Conservation (phyloP, 2,329 filamentous ascomycete species). For the Zymoseptoria brevis region DNA sequence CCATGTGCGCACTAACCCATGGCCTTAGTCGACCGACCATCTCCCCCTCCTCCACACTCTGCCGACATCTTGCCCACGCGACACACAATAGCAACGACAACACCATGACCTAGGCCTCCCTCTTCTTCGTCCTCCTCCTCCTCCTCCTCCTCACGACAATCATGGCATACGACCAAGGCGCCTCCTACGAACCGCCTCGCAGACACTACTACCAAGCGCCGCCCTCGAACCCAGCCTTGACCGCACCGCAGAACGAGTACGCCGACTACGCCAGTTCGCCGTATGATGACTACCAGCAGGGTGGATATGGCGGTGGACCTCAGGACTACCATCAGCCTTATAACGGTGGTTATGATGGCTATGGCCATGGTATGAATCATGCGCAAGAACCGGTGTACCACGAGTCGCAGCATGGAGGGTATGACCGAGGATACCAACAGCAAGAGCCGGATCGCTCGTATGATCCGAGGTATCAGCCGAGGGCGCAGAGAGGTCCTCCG, state of each 20-base stretch:
- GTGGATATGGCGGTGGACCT: slow-evolving; percentile 2
- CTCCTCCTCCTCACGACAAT: neutral
- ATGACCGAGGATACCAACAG: slow-evolving; percentile 8
- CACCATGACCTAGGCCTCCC: neutral
- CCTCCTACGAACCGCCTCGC: slow-evolving; percentile 18
- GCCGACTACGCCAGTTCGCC: slow-evolving; percentile 11
- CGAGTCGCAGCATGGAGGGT: slow-evolving; percentile 7
- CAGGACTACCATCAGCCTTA: slow-evolving; percentile 13
- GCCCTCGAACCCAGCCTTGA: slow-evolving; percentile 9
- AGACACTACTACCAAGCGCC: slow-evolving; percentile 12
- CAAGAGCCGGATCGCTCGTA: slow-evolving; percentile 16
- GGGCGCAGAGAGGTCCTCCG: slow-evolving; percentile 14
- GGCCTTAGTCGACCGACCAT: too few species aligned
- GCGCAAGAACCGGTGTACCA: slow-evolving; percentile 6
- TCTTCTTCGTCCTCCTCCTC: too few species aligned
- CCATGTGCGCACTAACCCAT: neutral
- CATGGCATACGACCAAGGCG: slow-evolving; percentile 22
- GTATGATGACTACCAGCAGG: slow-evolving; percentile 14
- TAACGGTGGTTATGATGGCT: slow-evolving; percentile 7
- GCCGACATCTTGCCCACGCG: neutral
- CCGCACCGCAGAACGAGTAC: slow-evolving; percentile 8
- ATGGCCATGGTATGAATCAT: slow-evolving; percentile 7
- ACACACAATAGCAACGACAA: neutral
- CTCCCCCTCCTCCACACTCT: neutral
- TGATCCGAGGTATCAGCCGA: slow-evolving; percentile 22